Evolutionary conservation across 2,329 filamentous ascomycete genomes (phyloP).

Genomic region (Ceratocystis destructans): DNA sequence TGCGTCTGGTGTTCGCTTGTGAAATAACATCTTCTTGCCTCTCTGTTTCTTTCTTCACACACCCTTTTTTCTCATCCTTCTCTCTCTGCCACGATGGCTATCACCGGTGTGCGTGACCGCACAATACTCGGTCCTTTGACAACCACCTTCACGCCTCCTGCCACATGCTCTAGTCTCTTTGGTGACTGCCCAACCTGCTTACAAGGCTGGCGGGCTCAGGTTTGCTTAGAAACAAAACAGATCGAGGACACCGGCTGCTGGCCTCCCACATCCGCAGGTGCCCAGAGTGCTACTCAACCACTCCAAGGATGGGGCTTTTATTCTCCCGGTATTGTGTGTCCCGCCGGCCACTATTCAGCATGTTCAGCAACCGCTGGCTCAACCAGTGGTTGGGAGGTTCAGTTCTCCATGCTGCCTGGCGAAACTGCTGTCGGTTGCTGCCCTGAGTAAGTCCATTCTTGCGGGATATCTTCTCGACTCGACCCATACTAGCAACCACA

Average conservation of each 20-base stretch:
- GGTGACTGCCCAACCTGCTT: constrained; percentile 10
- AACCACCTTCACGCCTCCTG: constrained; percentile 20
- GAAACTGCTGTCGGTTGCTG: constrained; percentile 28
- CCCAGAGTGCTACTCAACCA: constrained; percentile 7
- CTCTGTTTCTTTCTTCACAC: background rate
- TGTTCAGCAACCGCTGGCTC: constrained; percentile 25
- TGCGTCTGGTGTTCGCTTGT: background rate
- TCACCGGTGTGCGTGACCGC: constrained; percentile 16
- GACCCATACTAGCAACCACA: constrained; percentile 10
- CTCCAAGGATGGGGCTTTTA: constrained; percentile 26
- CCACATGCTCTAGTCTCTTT: constrained; percentile 18
- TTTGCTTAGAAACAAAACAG: constrained; percentile 14
- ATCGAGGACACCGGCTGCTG: constrained; percentile 17
- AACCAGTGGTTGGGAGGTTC: constrained; percentile 22
- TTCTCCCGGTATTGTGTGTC: constrained; percentile 27
- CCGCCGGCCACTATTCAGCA: constrained; percentile 25
- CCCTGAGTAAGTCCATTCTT: constrained; percentile 23
- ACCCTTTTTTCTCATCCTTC: background rate
- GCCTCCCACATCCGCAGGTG: constrained; percentile 9
- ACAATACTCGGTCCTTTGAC: constrained; percentile 21
- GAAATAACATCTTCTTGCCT: too few species aligned
- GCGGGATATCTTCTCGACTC: background rate
- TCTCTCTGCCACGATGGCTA: constrained; percentile 12
- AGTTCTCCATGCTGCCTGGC: constrained; percentile 23
- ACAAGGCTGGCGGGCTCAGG: constrained; percentile 14